Conservation (phyloP, 805 yeast species). For the Starmerella kuoi region DNA sequence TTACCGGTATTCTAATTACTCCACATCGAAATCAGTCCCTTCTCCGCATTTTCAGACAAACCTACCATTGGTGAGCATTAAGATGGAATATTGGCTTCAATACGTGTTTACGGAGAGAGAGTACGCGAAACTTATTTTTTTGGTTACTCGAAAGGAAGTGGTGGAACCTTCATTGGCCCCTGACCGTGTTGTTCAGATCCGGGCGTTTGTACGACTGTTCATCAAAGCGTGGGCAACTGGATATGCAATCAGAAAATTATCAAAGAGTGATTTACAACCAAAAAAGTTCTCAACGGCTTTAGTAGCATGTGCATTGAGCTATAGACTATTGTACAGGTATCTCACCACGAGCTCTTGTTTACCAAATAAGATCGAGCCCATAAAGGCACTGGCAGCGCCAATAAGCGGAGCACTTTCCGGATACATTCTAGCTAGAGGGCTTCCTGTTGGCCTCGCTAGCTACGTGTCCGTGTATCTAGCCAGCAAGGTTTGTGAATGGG, state of each 20-base stretch:
- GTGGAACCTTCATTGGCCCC: neutral
- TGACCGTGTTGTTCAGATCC: slow-evolving; percentile 1
- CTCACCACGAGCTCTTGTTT: neutral
- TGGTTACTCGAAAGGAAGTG: neutral
- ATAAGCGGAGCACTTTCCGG: slow-evolving; percentile 12
- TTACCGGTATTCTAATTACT: no score
- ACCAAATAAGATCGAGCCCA: neutral
- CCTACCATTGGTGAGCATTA: no score
- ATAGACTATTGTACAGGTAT: slow-evolving; percentile 5
- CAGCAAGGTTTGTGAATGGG: slow-evolving; percentile 28
- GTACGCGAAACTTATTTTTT: slow-evolving; percentile 5
- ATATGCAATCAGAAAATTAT: neutral
- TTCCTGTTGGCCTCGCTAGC: slow-evolving; percentile 23
- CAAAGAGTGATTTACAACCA: neutral
- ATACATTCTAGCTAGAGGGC: slow-evolving; percentile 11
- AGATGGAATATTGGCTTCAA: slow-evolving; percentile 12
- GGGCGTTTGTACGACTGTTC: slow-evolving; percentile 13
- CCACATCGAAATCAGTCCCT: no score
- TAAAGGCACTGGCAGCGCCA: neutral
- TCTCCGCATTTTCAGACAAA: no score
- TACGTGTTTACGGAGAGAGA: slow-evolving; percentile 13
- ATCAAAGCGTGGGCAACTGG: slow-evolving; percentile 8
- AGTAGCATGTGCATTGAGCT: slow-evolving; percentile 8
- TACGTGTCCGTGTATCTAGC: slow-evolving; percentile 28
- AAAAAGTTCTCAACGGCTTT: slow-evolving; percentile 6